A percentile compares a stretch with the other conserved stretches of the same genome.
Evolutionary conservation across 23 red algal species (phyloP).

Genomic region (Gracilaria gracilis): DNA sequence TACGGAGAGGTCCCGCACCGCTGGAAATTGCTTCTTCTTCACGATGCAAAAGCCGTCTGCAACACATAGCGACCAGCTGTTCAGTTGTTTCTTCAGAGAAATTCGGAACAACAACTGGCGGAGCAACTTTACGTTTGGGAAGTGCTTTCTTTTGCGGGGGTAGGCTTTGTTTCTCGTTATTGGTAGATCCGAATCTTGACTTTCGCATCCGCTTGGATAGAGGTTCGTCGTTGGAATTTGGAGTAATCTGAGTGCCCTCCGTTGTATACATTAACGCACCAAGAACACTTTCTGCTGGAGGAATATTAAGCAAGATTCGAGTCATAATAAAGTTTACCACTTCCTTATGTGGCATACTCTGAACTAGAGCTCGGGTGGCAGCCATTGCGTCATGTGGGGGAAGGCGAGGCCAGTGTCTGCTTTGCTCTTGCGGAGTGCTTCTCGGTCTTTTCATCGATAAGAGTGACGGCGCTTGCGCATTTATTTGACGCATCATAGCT

Average conservation of each 20-base stretch:
- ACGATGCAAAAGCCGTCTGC: constrained; percentile 53
- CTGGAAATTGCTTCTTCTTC: constrained; percentile 60
- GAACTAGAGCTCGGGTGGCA: constrained; percentile 59
- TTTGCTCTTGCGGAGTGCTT: constrained; percentile 19
- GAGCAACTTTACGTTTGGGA: constrained; percentile 50
- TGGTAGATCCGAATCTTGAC: constrained; percentile 57
- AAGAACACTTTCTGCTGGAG: constrained; percentile 56
- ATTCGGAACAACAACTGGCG: constrained; percentile 41
- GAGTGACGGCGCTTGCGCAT: neutral
- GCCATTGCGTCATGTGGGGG: constrained; percentile 52
- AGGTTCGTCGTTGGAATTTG: constrained; percentile 33
- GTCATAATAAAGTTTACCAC: constrained; percentile 88
- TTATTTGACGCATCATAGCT: constrained; percentile 8
- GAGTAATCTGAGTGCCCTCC: neutral
- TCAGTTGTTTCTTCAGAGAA: constrained; percentile 38
- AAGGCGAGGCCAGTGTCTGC: constrained; percentile 53
- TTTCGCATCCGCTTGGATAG: constrained; percentile 37
- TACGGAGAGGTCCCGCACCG: constrained; percentile 62
- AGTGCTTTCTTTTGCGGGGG: constrained; percentile 49
- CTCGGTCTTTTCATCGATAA: constrained; percentile 47
- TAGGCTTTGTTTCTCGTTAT: constrained; percentile 15
- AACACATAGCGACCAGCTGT: constrained; percentile 31
- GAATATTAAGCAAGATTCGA: constrained; percentile 69
- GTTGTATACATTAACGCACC: constrained; percentile 31
- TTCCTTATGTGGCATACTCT: constrained; percentile 76